Percentiles rank a stretch among this genome's conserved stretches.
phyloP scores from a whole-genome alignment of 2,329 filamentous ascomycete genomes.

The Fusarium multiceps region DNA sequence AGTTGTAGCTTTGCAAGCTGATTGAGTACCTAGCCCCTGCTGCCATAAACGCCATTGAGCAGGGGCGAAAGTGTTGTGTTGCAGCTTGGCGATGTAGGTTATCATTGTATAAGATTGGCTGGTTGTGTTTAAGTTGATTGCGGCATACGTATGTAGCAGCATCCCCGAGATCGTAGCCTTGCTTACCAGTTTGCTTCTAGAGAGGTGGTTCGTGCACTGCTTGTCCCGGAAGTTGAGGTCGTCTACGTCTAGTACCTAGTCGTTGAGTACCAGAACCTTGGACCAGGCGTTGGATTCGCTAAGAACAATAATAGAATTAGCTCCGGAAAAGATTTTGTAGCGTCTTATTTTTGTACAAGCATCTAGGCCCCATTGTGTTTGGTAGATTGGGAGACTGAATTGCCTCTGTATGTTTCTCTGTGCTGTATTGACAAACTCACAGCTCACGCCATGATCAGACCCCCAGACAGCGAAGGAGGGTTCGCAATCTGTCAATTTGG shows the following conservation, averaged over 20 bases:
- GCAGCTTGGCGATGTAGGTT: slow-evolving; percentile 18
- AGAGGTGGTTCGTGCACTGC: slow-evolving; percentile 32
- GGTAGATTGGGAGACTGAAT: not conserved
- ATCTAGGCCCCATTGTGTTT: not conserved
- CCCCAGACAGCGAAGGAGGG: not conserved
- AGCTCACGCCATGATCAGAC: slow-evolving; percentile 2
- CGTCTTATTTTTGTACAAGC: slow-evolving; percentile 3
- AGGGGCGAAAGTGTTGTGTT: slow-evolving; percentile 8
- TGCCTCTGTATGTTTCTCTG: not conserved
- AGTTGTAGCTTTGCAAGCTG: not conserved
- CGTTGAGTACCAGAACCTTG: slow-evolving; percentile 25
- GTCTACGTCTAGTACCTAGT: not conserved
- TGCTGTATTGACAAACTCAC: not conserved
- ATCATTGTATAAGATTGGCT: slow-evolving; percentile 21
- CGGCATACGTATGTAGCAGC: slow-evolving; percentile 16
- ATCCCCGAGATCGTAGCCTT: slow-evolving; percentile 28
- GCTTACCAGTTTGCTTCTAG: slow-evolving; percentile 15
- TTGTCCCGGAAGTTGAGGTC: slow-evolving; percentile 18
- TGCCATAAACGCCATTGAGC: slow-evolving; percentile 2
- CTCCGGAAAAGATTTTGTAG: slow-evolving; percentile 13
- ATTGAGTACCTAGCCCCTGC: slow-evolving; percentile 2
- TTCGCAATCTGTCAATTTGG: not conserved
- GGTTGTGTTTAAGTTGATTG: slow-evolving; percentile 19
- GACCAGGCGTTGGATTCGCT: slow-evolving; percentile 22
- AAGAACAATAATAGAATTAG: slow-evolving; percentile 15